phyloP scores from a whole-genome alignment of 192 early-diverging fungal species.

The Paraglomus occultum region DNA sequence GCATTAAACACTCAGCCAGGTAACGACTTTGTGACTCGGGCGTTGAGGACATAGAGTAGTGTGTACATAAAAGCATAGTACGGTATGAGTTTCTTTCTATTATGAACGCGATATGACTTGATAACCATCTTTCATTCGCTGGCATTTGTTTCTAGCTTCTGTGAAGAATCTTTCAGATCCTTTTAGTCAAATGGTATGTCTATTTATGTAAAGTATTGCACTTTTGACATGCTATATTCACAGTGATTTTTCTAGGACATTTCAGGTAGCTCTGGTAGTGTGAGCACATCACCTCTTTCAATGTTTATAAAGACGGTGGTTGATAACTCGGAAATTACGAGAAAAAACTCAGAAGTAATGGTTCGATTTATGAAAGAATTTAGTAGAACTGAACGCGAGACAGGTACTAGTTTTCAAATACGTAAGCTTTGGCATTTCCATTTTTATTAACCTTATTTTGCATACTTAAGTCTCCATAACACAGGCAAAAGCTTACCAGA shows the following conservation, averaged over 20 bases:
- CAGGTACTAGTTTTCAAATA: neutral
- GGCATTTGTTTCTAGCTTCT: slow-evolving; percentile 15
- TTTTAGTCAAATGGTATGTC: slow-evolving; percentile 22
- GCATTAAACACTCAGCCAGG: too few relatives aligned
- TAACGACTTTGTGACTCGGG: too few relatives aligned
- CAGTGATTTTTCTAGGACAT: slow-evolving; percentile 2
- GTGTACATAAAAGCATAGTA: too few relatives aligned
- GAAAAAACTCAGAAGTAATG: neutral
- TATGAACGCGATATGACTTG: neutral
- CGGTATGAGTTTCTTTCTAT: too few relatives aligned
- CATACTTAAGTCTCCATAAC: slow-evolving; percentile 4
- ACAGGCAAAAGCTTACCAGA: neutral
- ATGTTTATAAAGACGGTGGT: neutral
- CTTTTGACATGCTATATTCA: slow-evolving; percentile 8
- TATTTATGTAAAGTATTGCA: slow-evolving; percentile 13
- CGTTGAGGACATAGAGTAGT: too few relatives aligned
- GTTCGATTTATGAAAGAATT: neutral
- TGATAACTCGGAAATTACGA: neutral
- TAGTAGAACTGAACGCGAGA: neutral
- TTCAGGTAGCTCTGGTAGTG: neutral
- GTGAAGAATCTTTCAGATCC: neutral
- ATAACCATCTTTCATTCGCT: neutral
- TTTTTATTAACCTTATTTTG: neutral
- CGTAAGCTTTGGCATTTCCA: slow-evolving; percentile 17
- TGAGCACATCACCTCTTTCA: neutral